These are phyloP conservation scores for Rhododendron ovatum DNA, from an alignment of 148 eudicot species.

Conservation along the genomic window DNA sequence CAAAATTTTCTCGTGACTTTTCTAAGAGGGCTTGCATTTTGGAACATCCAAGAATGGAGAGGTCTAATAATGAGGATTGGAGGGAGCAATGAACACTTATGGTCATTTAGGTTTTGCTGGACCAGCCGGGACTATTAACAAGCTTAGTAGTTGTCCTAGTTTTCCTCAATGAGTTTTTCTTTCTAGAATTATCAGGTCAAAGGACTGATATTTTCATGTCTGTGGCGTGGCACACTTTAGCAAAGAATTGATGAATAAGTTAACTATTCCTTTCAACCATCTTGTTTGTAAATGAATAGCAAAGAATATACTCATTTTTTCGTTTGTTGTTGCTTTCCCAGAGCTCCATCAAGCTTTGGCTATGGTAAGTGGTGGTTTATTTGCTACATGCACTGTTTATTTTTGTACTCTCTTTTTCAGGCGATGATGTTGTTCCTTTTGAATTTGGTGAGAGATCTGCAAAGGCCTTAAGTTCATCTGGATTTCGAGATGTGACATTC, in stretches of 20 bases:
- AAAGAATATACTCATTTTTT: not conserved
- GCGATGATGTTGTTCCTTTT: slow-evolving; percentile 76
- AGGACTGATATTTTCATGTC: not conserved
- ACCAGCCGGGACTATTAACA: not conserved
- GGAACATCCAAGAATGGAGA: not conserved
- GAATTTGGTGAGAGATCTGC: slow-evolving; percentile 78
- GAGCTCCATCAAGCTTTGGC: not conserved
- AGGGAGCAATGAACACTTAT: not conserved
- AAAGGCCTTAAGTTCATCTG: slow-evolving; percentile 45
- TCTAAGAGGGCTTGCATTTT: not conserved
- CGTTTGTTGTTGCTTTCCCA: not conserved
- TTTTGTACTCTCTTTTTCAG: slow-evolving; percentile 34
- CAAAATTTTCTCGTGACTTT: not conserved
- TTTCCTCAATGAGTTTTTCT: not conserved
- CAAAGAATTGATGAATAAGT: not conserved
- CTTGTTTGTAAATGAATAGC: not conserved
- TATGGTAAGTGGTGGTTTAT: not conserved
- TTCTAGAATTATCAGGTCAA: not conserved
- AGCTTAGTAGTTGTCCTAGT: not conserved
- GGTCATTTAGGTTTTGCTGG: not conserved
- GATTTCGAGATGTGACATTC: slow-evolving; percentile 68
- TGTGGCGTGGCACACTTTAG: not conserved
- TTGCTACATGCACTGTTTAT: not conserved
- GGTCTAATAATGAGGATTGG: not conserved
- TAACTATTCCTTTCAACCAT: not conserved